Percentiles rank a stretch among this genome's conserved stretches.
Conservation (phyloP, 768 basidiomycete species). For the Suillus spraguei region DNA sequence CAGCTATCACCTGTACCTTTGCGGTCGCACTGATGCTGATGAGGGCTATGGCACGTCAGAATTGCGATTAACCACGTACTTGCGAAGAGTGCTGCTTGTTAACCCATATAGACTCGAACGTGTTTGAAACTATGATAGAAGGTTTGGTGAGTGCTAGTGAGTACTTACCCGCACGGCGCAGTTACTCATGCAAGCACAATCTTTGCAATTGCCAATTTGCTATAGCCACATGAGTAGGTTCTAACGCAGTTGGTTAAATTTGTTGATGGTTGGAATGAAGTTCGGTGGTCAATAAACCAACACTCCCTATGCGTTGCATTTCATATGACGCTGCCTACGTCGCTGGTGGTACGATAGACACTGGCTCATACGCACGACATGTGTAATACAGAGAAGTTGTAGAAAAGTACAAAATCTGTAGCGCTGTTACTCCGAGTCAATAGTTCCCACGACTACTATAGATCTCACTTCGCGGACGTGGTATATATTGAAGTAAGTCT, state of each 20-base stretch:
- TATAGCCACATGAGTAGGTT: too few relatives aligned
- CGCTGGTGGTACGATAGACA: background rate
- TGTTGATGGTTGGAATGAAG: too few relatives aligned
- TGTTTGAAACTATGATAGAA: background rate
- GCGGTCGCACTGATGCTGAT: conserved; percentile 22
- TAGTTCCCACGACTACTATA: conserved; percentile 7
- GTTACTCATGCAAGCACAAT: conserved; percentile 31
- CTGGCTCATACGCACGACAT: too few relatives aligned
- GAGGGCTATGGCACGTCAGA: background rate
- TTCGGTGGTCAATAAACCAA: too few relatives aligned
- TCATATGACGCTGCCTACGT: background rate
- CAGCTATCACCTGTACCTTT: conserved; percentile 12
- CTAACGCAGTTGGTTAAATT: too few relatives aligned
- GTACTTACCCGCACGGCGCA: conserved; percentile 33
- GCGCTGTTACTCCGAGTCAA: background rate
- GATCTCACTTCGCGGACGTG: background rate
- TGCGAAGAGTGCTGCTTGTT: conserved; percentile 32
- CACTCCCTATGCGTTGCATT: too few relatives aligned
- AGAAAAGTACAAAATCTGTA: background rate
- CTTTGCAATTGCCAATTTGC: conserved; percentile 21
- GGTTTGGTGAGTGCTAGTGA: background rate
- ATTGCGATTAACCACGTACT: conserved; percentile 10
- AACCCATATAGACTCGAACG: conserved; percentile 30
- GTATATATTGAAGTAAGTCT: conserved; percentile 1
- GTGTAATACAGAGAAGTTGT: background rate